Base-by-base conservation (phyloP, 306 rosid genomes). In the Cucumis melo region DNA sequence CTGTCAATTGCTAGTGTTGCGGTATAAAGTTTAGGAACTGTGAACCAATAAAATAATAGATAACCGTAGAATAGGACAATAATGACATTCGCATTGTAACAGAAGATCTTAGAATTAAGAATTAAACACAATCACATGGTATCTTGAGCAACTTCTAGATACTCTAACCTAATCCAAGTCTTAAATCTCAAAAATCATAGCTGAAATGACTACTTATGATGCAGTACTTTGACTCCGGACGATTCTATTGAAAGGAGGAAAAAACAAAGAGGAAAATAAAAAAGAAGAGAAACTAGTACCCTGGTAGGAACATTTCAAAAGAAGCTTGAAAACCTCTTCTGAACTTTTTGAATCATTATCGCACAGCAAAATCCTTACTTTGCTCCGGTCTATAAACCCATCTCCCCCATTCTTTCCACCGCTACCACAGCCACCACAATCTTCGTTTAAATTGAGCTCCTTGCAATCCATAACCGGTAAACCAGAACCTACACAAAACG, bases 361-460 rank as follows among this genome's bases (percentile, higher is more conserved):
- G 58, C 99, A 95, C 62, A 95, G 83, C 88, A 95, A 88, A 84
- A 95, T 95, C 87, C 92, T 83, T 41, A 95, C 99, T 82, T 88
- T 92, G 80, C 97, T 95, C 83, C 99, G 85, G 74, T 95, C 99
- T 73, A 95, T 86, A 53, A 92, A 92, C 5, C 91, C 97, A 67
- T 92, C 99, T 32, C 87, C 77, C 19, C 77, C 87, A 34, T 77
- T 87, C 58, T 79, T 78, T 23, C 65, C 83, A 27, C 59, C 82
- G 21, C 66, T 51, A 10, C 29, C 77, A 73, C 77, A 73, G 77
- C 27, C 84, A 46, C 72, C 88, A 70, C 74, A 56, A 34, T 84
- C 90, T 77, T 67, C 85, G 79, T 84, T 90, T 89, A 94, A 85
- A 87, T 84, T 88, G 66, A 85, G 38, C 64, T 77, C 90, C 80